phyloP scores from a whole-genome alignment of 345 rosid species.

The Populus euphratica region DNA sequence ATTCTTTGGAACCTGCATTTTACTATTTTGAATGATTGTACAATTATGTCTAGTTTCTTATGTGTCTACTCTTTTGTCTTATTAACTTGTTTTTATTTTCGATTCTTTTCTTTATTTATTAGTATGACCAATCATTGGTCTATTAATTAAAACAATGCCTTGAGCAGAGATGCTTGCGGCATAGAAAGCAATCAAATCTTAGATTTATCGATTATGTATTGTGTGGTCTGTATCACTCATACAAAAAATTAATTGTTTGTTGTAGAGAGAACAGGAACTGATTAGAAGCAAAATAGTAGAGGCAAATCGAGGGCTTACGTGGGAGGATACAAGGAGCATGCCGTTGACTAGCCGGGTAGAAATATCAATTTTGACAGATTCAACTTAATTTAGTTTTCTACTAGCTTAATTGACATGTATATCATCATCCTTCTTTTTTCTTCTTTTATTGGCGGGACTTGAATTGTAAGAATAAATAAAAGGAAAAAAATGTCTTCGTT shows the following conservation, averaged over 20 bases:
- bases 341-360: constrained; percentile 72
- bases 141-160: background rate
- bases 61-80: background rate
- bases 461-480: background rate
- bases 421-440: background rate
- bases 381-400: background rate
- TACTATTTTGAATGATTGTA: too few species aligned
- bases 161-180: background rate
- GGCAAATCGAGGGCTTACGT: constrained; percentile 56
- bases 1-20: background rate
- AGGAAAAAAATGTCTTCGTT: background rate
- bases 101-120: background rate
- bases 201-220: background rate
- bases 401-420: background rate
- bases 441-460: background rate
- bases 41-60: background rate
- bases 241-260: constrained; percentile 2
- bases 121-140: background rate
- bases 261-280: constrained; percentile 66
- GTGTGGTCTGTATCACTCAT: background rate
- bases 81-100: background rate
- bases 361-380: background rate
- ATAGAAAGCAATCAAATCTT: background rate
- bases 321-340: constrained; percentile 92
- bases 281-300: constrained; percentile 46